Evolutionary conservation across 352 stramenopile species (phyloP), one percentile per base, ranked within the genome.

Genomic region (Bremia lactucae): DNA sequence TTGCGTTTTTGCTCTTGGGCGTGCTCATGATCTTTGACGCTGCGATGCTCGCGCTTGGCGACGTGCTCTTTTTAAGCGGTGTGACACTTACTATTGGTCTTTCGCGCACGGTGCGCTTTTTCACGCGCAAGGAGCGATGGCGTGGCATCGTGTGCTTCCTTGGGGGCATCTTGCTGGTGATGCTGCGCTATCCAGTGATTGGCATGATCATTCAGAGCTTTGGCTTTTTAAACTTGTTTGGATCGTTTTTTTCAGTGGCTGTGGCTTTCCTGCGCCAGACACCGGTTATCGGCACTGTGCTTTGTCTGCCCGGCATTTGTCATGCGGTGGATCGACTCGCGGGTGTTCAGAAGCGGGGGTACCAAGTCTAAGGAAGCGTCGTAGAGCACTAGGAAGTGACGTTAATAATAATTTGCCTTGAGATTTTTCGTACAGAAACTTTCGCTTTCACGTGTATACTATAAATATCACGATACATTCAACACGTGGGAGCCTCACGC

Each of bases 1-100:
- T 93, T 47, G 72, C 74, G 33, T 96, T 96, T 60, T 59, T 97
- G 31, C 89, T 96, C 62, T 68, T 97, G 9, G 91, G 91, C 41
- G 73, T 96, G 38, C 61, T 97, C 37, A 94, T 97, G 59, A 80
- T 97, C 49, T 97, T 97, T 59, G 91, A 97, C 67, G 73, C 88
- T 15, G 88, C 87, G 35, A 76, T 97, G 60, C 65, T 97, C 4
- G 91, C 91, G 20, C 69, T 97, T 6, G 91, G 91, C 15, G 91
- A 97, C 59, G 77, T 97, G 42, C 63, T 97, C 6, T 97, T 97
- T 55, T 67, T 97, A 35, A 83, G 78, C 25, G 91, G 91, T 3
- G 69, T 97, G 31, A 94, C 87, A 24, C 73, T 97, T 44, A 97
- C 91, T n/a, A 97, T 97, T 57, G 82, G 81, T 0, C 65, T 94